Conservation (phyloP, 1,284 basidiomycete genomes). For the Tilletia walkeri region DNA sequence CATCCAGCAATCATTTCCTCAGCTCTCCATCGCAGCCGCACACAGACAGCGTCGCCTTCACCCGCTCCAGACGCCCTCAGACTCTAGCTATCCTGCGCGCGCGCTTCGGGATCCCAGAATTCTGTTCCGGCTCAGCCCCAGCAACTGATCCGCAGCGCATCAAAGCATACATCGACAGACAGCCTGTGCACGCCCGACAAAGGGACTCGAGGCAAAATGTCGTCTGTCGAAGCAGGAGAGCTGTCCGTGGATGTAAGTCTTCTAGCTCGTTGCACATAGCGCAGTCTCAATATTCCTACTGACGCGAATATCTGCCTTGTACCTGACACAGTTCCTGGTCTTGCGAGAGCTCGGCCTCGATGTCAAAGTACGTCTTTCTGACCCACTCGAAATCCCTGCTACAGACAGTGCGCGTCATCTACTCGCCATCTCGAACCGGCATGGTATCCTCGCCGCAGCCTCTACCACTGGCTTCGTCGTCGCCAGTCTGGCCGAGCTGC, state of each 20-base stretch:
- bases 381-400: slow-evolving; percentile 8
- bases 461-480: background rate
- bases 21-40: too few relatives aligned
- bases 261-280: background rate
- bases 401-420: slow-evolving; percentile 1
- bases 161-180: too few relatives aligned
- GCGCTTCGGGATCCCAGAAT: too few relatives aligned
- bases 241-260: background rate
- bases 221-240: background rate
- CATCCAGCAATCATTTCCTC: too few relatives aligned
- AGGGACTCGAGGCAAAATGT: background rate
- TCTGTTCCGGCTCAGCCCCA: too few relatives aligned
- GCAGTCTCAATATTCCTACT: background rate
- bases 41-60: too few relatives aligned
- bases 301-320: background rate
- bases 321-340: background rate
- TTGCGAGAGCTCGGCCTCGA: slow-evolving; percentile 10
- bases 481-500: slow-evolving; percentile 5
- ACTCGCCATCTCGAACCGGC: slow-evolving; percentile 4
- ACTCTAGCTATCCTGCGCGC: too few relatives aligned
- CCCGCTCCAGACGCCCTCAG: too few relatives aligned
- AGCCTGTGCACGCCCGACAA: too few relatives aligned
- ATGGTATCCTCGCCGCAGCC: slow-evolving; percentile 6
- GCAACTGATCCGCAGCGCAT: too few relatives aligned
- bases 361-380: slow-evolving; percentile 6